Evolutionary conservation across 257 asterid species (phyloP), one percentile per base, ranked within the genome.

Genomic region (Cruciata laevipes): DNA sequence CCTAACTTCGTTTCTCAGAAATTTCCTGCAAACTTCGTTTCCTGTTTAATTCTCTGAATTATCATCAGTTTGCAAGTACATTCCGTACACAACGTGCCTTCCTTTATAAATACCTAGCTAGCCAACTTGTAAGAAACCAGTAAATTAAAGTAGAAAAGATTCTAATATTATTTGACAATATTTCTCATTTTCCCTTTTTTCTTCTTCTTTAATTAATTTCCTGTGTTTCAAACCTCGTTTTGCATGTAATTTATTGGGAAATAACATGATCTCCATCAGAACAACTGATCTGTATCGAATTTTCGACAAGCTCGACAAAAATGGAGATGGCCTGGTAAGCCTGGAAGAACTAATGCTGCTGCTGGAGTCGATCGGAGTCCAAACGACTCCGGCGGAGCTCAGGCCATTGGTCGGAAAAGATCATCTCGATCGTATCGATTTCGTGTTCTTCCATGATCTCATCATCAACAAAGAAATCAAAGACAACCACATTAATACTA

Each of bases 251-350:
- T 18, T 1, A 52, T 42, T 42, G 24, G 13, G n/a, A 52, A 37
- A 42, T n/a, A n/a, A n/a, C n/a, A 65, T 65, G 59, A 25, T 57
- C 25, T 18, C 60, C 7, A 47, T 42, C 23, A 65, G 21, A 42
- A 24, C 37, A 7, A 14, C 51, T 14, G 59, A 42, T 42, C 47
- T 49, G 40, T 51, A 65, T 12, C 60, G 60, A 23, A 65, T 65
- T 47, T 65, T 65, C 42, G 25, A 65, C 6, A 40, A 7, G 17
- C 69, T 65, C 4, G 69, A 68, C 65, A 68, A 21, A 25, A 56
- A 68, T 37, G 56, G 56, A 7, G 65, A 56, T 38, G 44, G 65
- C 2, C 24, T 30, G n/a, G 72, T 68, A 6, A 44, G 69, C 60
- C 59, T 65, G 10, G 69, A 65, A 14, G 69, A 65, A 9, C 40